Evolutionary conservation across 768 basidiomycete species (phyloP).

Genomic region (Boletus rufocinnamomeus): DNA sequence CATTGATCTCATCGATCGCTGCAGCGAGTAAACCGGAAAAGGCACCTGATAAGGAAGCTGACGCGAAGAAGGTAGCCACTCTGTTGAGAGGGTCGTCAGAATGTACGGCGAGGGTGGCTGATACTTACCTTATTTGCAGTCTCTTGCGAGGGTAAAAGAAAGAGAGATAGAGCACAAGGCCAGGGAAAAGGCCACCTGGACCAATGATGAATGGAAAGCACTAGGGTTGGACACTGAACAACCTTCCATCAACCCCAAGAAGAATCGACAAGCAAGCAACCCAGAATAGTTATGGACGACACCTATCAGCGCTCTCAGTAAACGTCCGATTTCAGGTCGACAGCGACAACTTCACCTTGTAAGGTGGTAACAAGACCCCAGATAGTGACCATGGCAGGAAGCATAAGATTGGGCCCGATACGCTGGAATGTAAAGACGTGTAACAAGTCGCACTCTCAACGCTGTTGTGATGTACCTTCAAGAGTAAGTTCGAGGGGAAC

Average conservation of each 20-base stretch:
- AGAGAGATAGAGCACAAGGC: conserved; percentile 57
- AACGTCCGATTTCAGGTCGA: not conserved
- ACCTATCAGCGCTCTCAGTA: conserved; percentile 30
- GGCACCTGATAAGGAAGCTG: conserved; percentile 56
- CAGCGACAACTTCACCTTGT: conserved; percentile 48
- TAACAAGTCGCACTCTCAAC: not conserved
- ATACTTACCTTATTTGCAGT: conserved; percentile 26
- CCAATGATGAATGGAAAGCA: conserved; percentile 1
- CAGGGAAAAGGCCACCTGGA: conserved; percentile 58
- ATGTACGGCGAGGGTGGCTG: conserved; percentile 1
- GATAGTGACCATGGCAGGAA: conserved; percentile 61
- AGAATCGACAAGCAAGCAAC: conserved; percentile 49
- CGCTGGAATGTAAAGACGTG: conserved; percentile 21
- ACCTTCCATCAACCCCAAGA: conserved; percentile 62
- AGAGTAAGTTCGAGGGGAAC: conserved; percentile 59
- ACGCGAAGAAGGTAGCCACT: conserved; percentile 41
- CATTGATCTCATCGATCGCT: conserved; percentile 57
- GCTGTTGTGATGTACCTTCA: conserved; percentile 39
- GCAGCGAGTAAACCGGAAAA: conserved; percentile 67
- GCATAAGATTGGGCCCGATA: conserved; percentile 56
- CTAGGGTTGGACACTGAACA: not conserved
- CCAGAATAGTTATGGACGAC: conserved; percentile 52
- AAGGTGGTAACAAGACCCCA: conserved; percentile 71
- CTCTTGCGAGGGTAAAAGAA: conserved; percentile 42
- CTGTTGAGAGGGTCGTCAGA: conserved; percentile 20